A percentile compares a stretch with the other conserved stretches of the same genome.
Conservation (phyloP, 2,329 filamentous ascomycete species). For the Neopestalotiopsis rosae region DNA sequence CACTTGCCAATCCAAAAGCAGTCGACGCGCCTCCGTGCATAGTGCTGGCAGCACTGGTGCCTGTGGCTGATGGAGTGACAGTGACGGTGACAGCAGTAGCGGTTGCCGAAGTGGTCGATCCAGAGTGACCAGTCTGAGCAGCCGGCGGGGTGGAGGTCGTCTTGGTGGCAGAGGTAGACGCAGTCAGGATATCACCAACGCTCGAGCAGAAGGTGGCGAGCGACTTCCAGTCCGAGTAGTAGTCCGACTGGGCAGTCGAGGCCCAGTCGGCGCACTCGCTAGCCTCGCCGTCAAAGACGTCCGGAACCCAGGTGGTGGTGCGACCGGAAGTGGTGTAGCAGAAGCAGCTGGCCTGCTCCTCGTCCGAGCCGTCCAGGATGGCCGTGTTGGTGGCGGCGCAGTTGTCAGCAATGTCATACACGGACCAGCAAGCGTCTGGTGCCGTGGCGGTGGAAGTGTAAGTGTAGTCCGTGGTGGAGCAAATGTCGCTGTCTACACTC, state of each 20-base stretch:
- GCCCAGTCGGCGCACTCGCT: slow-evolving; percentile 20
- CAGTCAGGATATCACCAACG: slow-evolving; percentile 14
- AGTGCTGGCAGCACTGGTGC: slow-evolving; percentile 10
- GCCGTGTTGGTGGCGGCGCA: slow-evolving; percentile 14
- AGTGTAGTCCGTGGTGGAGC: background rate
- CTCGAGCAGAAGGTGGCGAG: slow-evolving; percentile 10
- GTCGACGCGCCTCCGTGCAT: background rate
- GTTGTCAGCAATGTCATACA: slow-evolving; percentile 8
- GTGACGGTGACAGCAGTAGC: slow-evolving; percentile 20
- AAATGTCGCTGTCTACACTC: slow-evolving; percentile 4
- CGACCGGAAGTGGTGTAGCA: slow-evolving; percentile 17
- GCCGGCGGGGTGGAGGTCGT: slow-evolving; percentile 1
- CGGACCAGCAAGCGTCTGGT: slow-evolving; percentile 11
- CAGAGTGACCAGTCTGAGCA: slow-evolving; percentile 9
- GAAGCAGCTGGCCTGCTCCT: slow-evolving; percentile 21
- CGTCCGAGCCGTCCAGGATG: slow-evolving; percentile 6
- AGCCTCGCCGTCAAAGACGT: slow-evolving; percentile 16
- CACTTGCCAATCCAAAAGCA: background rate
- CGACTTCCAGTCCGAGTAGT: background rate
- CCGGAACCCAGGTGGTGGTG: slow-evolving; percentile 18
- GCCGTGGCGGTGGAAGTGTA: background rate
- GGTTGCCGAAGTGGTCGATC: background rate
- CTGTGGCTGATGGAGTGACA: slow-evolving; percentile 8
- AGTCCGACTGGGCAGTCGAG: background rate
- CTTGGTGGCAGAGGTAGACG: background rate